These are phyloP conservation scores for Platanus orientalis DNA, from an alignment of 164 flowering plant genomes.

Conservation along the genomic window DNA sequence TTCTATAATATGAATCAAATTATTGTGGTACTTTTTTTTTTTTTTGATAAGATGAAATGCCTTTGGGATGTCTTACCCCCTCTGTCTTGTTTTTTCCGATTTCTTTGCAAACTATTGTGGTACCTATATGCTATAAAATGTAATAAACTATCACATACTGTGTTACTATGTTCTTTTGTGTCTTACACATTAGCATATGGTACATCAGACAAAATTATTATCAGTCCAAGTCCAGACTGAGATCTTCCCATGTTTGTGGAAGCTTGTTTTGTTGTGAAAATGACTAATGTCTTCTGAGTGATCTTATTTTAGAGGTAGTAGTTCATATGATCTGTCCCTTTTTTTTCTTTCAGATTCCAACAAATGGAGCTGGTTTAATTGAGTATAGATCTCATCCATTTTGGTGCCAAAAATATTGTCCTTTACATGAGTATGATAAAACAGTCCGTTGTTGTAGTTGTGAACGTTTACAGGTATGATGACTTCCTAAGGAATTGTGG, in stretches of 20 bases:
- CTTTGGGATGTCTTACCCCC: no score
- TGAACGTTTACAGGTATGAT: constrained; percentile 87
- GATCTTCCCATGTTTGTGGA: background rate
- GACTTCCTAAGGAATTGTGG: background rate
- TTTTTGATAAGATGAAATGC: no score
- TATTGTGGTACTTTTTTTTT: no score
- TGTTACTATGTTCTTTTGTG: no score
- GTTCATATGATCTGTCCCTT: background rate
- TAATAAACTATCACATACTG: no score
- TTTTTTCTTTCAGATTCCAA: constrained; percentile 63
- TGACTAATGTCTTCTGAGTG: background rate
- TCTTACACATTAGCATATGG: no score
- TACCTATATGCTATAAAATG: no score
- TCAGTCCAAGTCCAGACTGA: no score
- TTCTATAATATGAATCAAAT: no score
- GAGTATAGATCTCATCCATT: constrained; percentile 95
- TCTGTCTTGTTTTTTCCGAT: no score
- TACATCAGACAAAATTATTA: no score
- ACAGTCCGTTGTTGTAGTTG: constrained; percentile 95
- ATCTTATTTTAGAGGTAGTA: background rate
- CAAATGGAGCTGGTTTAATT: constrained; percentile 83
- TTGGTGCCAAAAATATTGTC: constrained; percentile 95
- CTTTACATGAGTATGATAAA: constrained; percentile 80
- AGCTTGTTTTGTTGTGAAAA: background rate
- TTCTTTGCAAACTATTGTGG: no score